These are phyloP conservation scores for Acer yangbiense DNA, from an alignment of 345 rosid species.

Conservation along the genomic window DNA sequence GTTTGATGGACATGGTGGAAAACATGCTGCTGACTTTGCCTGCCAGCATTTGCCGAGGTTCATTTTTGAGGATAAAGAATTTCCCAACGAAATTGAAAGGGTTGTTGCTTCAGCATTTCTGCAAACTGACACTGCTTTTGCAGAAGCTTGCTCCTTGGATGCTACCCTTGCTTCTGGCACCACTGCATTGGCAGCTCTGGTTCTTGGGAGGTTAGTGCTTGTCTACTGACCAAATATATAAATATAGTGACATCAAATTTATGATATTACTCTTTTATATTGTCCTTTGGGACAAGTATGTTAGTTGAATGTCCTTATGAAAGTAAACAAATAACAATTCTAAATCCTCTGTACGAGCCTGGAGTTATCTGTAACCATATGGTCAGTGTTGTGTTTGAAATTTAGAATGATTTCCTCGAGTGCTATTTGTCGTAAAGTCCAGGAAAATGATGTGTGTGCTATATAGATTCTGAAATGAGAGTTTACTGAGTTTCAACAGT, in stretches of 20 bases:
- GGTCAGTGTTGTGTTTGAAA: background rate
- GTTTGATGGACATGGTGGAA: constrained; percentile 94
- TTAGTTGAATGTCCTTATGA: background rate
- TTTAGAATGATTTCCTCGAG: background rate
- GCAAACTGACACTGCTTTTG: constrained; percentile 83
- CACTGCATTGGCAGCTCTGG: constrained; percentile 83
- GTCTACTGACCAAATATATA: background rate
- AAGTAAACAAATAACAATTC: background rate
- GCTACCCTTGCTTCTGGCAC: constrained; percentile 79
- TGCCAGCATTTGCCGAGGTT: constrained; percentile 64
- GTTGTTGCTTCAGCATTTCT: constrained; percentile 77
- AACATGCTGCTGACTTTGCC: constrained; percentile 89
- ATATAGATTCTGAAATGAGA: background rate
- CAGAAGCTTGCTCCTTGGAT: constrained; percentile 67
- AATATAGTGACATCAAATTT: background rate
- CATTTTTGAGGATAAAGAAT: constrained; percentile 66
- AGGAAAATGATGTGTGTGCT: background rate
- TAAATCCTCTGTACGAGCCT: background rate
- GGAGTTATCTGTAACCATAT: background rate
- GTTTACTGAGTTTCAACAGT: background rate
- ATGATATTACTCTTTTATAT: background rate
- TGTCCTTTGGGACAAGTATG: background rate
- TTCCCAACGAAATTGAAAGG: constrained; percentile 69
- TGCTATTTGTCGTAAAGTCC: background rate
- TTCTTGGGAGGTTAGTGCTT: constrained; percentile 71